These are phyloP conservation scores for Isoetes engelmannii DNA, from an alignment of 83 land plant species.

Conservation along the genomic window DNA sequence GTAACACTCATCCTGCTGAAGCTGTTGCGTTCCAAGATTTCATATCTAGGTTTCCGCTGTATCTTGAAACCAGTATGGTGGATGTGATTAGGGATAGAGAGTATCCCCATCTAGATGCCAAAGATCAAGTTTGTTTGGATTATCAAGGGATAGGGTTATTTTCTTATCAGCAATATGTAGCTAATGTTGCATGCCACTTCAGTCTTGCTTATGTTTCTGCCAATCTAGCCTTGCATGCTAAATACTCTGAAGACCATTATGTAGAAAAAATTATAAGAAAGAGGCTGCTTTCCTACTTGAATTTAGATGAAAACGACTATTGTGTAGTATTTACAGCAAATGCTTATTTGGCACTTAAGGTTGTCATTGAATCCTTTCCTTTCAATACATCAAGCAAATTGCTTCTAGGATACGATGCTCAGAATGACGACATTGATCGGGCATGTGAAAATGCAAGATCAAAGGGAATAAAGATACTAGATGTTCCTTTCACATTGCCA, in stretches of 20 bases:
- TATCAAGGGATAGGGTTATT: conserved; percentile 17
- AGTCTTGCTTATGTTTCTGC: conserved; percentile 8
- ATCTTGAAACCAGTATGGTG: conserved; percentile 2
- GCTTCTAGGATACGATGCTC: conserved; percentile 16
- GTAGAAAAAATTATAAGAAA: conserved; percentile 1
- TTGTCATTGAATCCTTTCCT: conserved; percentile 12
- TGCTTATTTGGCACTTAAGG: conserved; percentile 13
- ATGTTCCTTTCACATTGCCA: not conserved
- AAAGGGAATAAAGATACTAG: not conserved
- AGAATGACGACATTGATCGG: conserved; percentile 1
- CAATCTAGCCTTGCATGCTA: conserved; percentile 16
- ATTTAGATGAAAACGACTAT: conserved; percentile 8
- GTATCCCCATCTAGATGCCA: conserved; percentile 17
- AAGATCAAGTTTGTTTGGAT: conserved; percentile 19
- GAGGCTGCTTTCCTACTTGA: conserved; percentile 12
- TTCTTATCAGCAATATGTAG: not conserved
- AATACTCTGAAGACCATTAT: not conserved
- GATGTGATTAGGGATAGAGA: conserved; percentile 8
- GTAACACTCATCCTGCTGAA: too few species aligned
- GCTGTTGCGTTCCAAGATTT: not conserved
- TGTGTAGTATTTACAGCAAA: conserved; percentile 17
- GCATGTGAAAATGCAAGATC: conserved; percentile 1
- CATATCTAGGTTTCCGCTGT: not conserved
- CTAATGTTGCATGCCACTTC: not conserved
- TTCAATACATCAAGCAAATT: conserved; percentile 7